Evolutionary conservation across 139 green algal species (phyloP), one percentile per base, ranked within the genome.

Genomic region (Bryopsis sp.): DNA sequence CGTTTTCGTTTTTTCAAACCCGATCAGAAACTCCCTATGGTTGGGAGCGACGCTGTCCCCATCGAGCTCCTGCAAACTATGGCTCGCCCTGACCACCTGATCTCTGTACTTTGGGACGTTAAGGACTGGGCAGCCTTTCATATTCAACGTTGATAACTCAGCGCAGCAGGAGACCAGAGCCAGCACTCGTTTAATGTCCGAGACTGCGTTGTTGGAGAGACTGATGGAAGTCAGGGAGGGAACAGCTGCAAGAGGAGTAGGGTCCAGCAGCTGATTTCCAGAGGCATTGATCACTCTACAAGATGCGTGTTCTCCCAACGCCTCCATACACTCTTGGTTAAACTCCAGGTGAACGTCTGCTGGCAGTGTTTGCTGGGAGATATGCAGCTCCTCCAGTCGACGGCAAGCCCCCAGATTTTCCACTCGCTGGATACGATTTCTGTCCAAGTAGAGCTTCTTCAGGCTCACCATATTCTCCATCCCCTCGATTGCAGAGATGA

Each of bases 391-490:
- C 70, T 84, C 76, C 29, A 84, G 67, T 39, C 37, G 54, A 15
- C 47, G 47, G 32, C 54, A 71, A 11, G 8, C 35, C 63, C 35
- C 63, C 34, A 29, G n/a, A n/a, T n/a, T n/a, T n/a, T n/a, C n/a
- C n/a, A n/a, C n/a, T 38, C 0, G 7, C 31, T 63, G 33, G 4
- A 83, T 48, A 47, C 58, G 65, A 64, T 83, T 83, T 29, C 50
- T 28, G 48, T 85, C 73, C 31, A 85, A 37, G 62, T 85, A 85
- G 1, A 85, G 74, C 71, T 83, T 85, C 48, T 75, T 63, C 29
- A 81, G 47, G 37, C 67, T 67, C 3, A 0, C 11, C 22, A 78
- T 22, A 3, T 36, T 65, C 22, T 15, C 36, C 11, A 84, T 47
- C 0, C 71, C 73, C 15, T 59, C 15, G 39, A 84, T 64, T 26